Conservation (phyloP, 1,284 basidiomycete species). For the Ceratobasidium theobromae region DNA sequence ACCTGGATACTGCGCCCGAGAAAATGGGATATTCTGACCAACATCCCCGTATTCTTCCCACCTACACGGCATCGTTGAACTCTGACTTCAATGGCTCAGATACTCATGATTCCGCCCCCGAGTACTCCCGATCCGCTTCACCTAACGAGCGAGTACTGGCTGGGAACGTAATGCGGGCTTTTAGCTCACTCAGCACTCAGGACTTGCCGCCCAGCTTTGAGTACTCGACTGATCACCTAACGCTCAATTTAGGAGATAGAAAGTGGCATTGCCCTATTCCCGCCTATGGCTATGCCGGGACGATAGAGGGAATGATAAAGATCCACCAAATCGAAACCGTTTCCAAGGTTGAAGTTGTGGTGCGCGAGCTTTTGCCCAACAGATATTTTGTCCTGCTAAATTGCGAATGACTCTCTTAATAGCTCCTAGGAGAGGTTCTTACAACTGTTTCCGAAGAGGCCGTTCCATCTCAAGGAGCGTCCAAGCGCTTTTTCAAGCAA, state of each 20-base stretch:
- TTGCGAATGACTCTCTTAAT: not conserved
- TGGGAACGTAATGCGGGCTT: slow-evolving; percentile 12
- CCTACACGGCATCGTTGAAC: slow-evolving; percentile 18
- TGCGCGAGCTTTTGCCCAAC: not conserved
- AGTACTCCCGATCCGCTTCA: slow-evolving; percentile 23
- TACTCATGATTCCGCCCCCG: slow-evolving; percentile 5
- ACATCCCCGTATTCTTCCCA: slow-evolving; percentile 15
- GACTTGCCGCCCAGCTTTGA: slow-evolving; percentile 22
- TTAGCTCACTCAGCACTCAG: slow-evolving; percentile 16
- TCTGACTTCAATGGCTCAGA: slow-evolving; percentile 26
- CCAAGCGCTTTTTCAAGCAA: slow-evolving; percentile 13
- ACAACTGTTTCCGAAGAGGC: slow-evolving; percentile 9
- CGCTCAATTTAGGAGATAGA: slow-evolving; percentile 18
- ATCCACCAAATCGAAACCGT: slow-evolving; percentile 26
- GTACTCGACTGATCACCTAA: slow-evolving; percentile 7
- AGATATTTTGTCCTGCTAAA: not conserved
- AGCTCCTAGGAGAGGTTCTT: slow-evolving; percentile 12
- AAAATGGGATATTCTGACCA: slow-evolving; percentile 6
- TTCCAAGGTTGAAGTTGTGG: slow-evolving; percentile 19
- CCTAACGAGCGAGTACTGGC: slow-evolving; percentile 19
- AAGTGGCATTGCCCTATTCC: slow-evolving; percentile 24
- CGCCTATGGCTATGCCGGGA: slow-evolving; percentile 8
- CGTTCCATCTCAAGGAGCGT: slow-evolving; percentile 21
- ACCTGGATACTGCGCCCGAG: not conserved
- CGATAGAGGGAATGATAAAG: slow-evolving; percentile 11